Evolutionary conservation across 1,284 basidiomycete genomes (phyloP).

Genomic region (Erythrobasidium hasegawianum): DNA sequence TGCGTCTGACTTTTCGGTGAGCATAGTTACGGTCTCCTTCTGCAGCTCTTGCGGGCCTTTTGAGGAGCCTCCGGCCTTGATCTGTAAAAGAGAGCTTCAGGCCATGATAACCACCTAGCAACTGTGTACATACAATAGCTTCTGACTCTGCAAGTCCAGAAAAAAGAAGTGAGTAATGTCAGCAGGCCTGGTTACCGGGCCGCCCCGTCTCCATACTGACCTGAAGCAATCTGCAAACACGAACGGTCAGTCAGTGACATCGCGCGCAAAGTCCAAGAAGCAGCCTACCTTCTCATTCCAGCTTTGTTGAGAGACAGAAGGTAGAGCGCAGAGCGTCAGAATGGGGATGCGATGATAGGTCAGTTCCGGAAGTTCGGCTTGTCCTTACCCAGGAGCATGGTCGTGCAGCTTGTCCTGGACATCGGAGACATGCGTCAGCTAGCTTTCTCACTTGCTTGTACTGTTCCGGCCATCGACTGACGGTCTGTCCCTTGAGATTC

Average conservation of each 20-base stretch:
- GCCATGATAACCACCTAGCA: no score
- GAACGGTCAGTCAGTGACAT: no score
- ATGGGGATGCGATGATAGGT: not conserved
- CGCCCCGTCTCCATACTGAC: no score
- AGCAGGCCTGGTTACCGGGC: no score
- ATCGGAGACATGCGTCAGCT: no score
- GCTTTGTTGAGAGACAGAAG: no score
- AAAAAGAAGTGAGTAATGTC: not conserved
- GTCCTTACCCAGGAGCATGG: constrained; percentile 21
- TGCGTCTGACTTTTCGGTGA: constrained; percentile 6
- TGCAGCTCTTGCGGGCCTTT: constrained; percentile 12
- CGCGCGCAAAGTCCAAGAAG: no score
- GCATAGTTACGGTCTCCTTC: constrained; percentile 26
- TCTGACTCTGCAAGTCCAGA: constrained; percentile 11
- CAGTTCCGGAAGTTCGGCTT: not conserved
- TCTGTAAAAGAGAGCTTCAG: constrained; percentile 3
- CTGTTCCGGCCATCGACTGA: no score
- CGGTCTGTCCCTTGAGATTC: constrained; percentile 23
- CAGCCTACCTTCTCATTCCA: constrained; percentile 32
- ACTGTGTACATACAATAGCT: constrained; percentile 29
- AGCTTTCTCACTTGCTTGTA: no score
- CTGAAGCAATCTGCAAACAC: constrained; percentile 2
- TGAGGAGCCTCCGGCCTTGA: constrained; percentile 11
- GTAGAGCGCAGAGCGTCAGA: not conserved
- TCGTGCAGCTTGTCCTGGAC: constrained; percentile 10